These are phyloP conservation scores for Peziza echinospora DNA, from an alignment of 495 filamentous ascomycete genomes.

Conservation along the genomic window DNA sequence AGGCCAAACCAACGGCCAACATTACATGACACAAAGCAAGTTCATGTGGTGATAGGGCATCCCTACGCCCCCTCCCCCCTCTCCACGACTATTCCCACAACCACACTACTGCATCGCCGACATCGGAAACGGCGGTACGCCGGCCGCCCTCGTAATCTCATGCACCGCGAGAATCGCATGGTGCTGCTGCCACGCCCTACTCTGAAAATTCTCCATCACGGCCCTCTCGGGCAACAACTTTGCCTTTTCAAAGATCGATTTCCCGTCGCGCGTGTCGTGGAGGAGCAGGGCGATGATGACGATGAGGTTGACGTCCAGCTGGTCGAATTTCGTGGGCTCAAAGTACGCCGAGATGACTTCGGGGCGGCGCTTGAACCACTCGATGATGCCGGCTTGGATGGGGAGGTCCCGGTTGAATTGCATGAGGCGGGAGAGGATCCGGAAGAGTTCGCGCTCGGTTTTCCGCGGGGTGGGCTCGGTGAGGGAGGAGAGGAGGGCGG, in stretches of 20 bases:
- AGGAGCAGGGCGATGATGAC: constrained; percentile 4
- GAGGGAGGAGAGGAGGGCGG: constrained; percentile 8
- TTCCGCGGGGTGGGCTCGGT: constrained; percentile 1
- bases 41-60: no score
- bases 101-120: no score
- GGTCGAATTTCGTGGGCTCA: constrained; percentile 4
- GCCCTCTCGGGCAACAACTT: neutral
- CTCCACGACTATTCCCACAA: no score
- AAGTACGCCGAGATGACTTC: constrained; percentile 7
- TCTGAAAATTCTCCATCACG: constrained; percentile 1
- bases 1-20: no score
- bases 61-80: no score
- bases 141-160: neutral
- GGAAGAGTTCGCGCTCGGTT: constrained; percentile 9
- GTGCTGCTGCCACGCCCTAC: neutral
- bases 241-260: constrained; percentile 5
- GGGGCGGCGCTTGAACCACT: constrained; percentile 6
- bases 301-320: constrained; percentile 6
- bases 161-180: neutral
- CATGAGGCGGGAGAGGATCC: constrained; percentile 12
- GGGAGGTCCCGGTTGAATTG: constrained; percentile 7
- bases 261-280: constrained; percentile 4
- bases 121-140: no score
- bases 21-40: no score
- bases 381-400: constrained; percentile 9